Conservation (phyloP, 2,329 filamentous ascomycete genomes). For the Colletotrichum tofieldiae region DNA sequence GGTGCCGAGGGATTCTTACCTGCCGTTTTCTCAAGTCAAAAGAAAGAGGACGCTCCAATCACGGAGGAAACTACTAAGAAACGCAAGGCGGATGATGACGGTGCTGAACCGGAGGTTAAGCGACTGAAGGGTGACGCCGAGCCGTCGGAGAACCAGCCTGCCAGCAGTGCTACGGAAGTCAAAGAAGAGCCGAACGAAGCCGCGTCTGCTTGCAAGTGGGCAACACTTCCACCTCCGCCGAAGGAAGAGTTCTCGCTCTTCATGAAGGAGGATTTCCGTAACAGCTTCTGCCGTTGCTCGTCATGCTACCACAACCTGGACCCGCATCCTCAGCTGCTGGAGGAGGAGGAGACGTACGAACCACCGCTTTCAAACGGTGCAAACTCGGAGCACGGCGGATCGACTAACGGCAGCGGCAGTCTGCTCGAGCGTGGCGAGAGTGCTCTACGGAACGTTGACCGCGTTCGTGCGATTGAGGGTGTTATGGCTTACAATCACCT, state of each 20-base stretch:
- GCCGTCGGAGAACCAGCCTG: constrained; percentile 35
- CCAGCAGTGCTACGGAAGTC: constrained; percentile 23
- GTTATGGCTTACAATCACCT: constrained; percentile 99
- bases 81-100: constrained; percentile 75
- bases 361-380: constrained; percentile 84
- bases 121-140: constrained; percentile 65
- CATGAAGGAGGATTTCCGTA: constrained; percentile 83
- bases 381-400: constrained; percentile 68
- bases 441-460: constrained; percentile 91
- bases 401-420: constrained; percentile 81
- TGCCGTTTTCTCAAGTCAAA: constrained; percentile 71
- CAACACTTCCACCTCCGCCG: constrained; percentile 70
- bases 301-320: constrained; percentile 84
- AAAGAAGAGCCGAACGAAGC: constrained; percentile 35
- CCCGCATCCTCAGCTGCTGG: constrained; percentile 84
- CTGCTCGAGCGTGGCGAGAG: constrained; percentile 94
- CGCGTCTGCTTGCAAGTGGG: constrained; percentile 70
- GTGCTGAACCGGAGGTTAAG: constrained; percentile 61
- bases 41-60: constrained; percentile 41
- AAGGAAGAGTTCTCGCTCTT: constrained; percentile 82
- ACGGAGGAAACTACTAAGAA: constrained; percentile 66
- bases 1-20: constrained; percentile 84
- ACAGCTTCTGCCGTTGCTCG: constrained; percentile 85
- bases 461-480: constrained; percentile 93
- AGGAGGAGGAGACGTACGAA: constrained; percentile 95